Percentiles rank a stretch among this genome's conserved stretches.
These are phyloP conservation scores for Diversispora eburnea DNA, from an alignment of 192 early-diverging fungal genomes.

Conservation along the genomic window DNA sequence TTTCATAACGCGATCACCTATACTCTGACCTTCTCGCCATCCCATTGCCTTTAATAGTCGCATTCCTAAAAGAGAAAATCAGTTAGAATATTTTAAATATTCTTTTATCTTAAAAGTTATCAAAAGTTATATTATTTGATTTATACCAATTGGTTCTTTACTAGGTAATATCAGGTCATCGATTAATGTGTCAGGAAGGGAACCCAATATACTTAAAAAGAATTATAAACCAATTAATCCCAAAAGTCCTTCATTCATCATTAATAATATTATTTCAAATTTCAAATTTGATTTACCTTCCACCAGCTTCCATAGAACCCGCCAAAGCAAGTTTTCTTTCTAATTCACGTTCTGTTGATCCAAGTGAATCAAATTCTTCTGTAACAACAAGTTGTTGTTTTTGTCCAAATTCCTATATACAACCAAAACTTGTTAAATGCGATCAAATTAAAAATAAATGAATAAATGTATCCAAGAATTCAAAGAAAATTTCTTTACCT, in stretches of 20 bases:
- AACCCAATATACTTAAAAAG: slow-evolving; percentile 36
- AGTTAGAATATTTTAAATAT: not conserved
- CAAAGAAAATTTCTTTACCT: slow-evolving; percentile 42
- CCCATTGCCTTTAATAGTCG: slow-evolving; percentile 78
- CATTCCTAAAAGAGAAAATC: slow-evolving; percentile 39
- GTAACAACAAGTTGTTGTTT: slow-evolving; percentile 53
- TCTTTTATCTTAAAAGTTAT: not conserved
- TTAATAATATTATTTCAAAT: not conserved
- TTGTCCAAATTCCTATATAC: slow-evolving; percentile 45
- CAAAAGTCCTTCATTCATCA: not conserved
- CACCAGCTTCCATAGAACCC: slow-evolving; percentile 41
- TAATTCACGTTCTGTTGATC: slow-evolving; percentile 60
- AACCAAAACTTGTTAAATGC: not conserved
- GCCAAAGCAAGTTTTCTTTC: slow-evolving; percentile 44
- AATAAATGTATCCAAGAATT: not conserved
- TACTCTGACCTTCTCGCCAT: slow-evolving; percentile 82
- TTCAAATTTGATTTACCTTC: slow-evolving; percentile 35
- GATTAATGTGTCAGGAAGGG: slow-evolving; percentile 46
- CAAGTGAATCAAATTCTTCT: slow-evolving; percentile 66
- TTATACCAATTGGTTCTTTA: slow-evolving; percentile 54
- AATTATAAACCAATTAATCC: not conserved
- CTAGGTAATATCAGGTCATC: slow-evolving; percentile 61
- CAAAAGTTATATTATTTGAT: not conserved
- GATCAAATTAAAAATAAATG: not conserved
- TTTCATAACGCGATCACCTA: slow-evolving; percentile 67